A percentile compares a stretch with the other conserved stretches of the same genome.
Conservation (phyloP, 2,329 filamentous ascomycete species). For the Thielaviopsis musarum region DNA sequence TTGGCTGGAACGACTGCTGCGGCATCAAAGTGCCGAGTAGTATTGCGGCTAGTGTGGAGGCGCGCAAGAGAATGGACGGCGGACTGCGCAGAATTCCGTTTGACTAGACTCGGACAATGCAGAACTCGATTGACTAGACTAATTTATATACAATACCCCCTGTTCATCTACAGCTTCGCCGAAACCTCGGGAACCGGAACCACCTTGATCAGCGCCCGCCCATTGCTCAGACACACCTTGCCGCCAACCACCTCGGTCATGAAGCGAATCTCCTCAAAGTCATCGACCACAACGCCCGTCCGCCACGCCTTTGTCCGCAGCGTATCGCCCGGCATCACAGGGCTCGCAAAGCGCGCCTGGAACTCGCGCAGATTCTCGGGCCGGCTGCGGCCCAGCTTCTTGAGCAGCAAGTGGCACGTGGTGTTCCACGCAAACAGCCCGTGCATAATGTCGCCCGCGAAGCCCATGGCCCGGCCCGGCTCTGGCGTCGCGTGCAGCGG, state of each 20-base stretch:
- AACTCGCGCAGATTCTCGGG: slow-evolving; percentile 74
- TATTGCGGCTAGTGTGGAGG: slow-evolving; percentile 76
- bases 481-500: slow-evolving; percentile 77
- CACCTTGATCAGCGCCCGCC: slow-evolving; percentile 59
- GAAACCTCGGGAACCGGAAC: slow-evolving; percentile 17
- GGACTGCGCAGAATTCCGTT: slow-evolving; percentile 62
- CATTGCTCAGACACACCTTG: slow-evolving; percentile 78
- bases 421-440: slow-evolving; percentile 80
- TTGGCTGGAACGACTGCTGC: slow-evolving; percentile 87
- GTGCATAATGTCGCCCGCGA: slow-evolving; percentile 77
- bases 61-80: slow-evolving; percentile 53
- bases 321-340: slow-evolving; percentile 70
- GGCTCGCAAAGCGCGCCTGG: slow-evolving; percentile 73
- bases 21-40: slow-evolving; percentile 95
- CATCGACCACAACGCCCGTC: slow-evolving; percentile 44
- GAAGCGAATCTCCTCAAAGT: slow-evolving; percentile 72
- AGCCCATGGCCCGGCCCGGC: slow-evolving; percentile 77
- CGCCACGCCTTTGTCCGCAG: slow-evolving; percentile 69
- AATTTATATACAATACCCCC: not conserved
- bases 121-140: not conserved
- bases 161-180: slow-evolving; percentile 31
- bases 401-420: slow-evolving; percentile 55
- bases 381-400: slow-evolving; percentile 57
- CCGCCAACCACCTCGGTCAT: slow-evolving; percentile 60
- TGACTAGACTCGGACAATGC: slow-evolving; percentile 35